Percentiles rank a stretch among this genome's conserved stretches.
These are phyloP conservation scores for Scedosporium aurantiacum DNA, from an alignment of 2,329 filamentous ascomycete genomes.

Conservation along the genomic window DNA sequence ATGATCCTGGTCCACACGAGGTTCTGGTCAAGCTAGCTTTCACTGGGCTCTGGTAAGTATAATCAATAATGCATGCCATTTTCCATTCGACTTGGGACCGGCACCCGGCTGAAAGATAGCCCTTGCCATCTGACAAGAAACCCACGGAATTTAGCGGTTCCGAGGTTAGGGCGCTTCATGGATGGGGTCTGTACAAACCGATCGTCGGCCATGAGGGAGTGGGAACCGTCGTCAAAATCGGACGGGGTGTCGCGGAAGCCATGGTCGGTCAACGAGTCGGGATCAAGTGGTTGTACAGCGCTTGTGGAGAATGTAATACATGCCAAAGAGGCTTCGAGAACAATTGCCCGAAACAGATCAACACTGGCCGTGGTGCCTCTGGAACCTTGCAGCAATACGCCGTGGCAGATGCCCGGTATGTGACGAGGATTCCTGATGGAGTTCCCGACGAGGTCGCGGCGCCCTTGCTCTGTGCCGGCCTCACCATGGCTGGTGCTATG, in stretches of 20 bases:
- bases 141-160: slow-evolving; percentile 15
- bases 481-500: slow-evolving; percentile 21
- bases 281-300: slow-evolving; percentile 32
- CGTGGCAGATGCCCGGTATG: slow-evolving; percentile 17
- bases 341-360: slow-evolving; percentile 28
- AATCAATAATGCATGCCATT: too few species aligned
- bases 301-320: slow-evolving; percentile 24
- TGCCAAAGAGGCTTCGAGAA: slow-evolving; percentile 25
- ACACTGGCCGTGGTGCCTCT: slow-evolving; percentile 26
- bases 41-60: slow-evolving; percentile 8
- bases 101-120: too few species aligned
- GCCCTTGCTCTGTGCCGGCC: slow-evolving; percentile 20
- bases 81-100: not conserved
- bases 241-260: slow-evolving; percentile 14
- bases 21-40: slow-evolving; percentile 1
- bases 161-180: slow-evolving; percentile 18
- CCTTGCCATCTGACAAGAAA: not conserved
- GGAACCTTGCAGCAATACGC: slow-evolving; percentile 21
- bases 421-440: slow-evolving; percentile 15
- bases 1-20: not conserved
- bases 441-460: slow-evolving; percentile 15
- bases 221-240: slow-evolving; percentile 18
- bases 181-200: slow-evolving; percentile 17
- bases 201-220: slow-evolving; percentile 22
- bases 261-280: slow-evolving; percentile 26